A percentile compares a stretch with the other conserved stretches of the same genome.
Conservation (phyloP, 2,329 filamentous ascomycete genomes). For the Canariomyces notabilis region DNA sequence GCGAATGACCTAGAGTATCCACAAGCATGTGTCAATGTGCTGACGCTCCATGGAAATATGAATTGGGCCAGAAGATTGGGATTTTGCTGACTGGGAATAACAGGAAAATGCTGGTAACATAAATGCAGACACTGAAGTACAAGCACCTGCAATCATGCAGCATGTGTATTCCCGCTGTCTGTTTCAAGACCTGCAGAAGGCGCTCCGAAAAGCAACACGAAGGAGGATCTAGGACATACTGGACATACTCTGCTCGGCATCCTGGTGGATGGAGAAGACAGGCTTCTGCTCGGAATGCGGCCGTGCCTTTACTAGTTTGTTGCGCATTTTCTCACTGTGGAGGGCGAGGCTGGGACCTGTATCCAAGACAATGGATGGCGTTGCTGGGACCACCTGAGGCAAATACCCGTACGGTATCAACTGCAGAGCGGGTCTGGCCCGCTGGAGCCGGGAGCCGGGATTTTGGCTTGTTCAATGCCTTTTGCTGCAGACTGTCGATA, state of each 20-base stretch:
- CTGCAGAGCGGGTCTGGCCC: constrained; percentile 14
- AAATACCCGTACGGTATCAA: constrained; percentile 12
- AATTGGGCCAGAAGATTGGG: too few relatives aligned
- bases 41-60: not conserved
- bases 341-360: constrained; percentile 1
- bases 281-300: constrained; percentile 24
- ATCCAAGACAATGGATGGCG: constrained; percentile 9
- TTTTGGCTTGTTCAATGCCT: constrained; percentile 10
- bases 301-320: constrained; percentile 25
- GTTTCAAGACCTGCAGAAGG: constrained; percentile 9
- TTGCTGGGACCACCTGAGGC: too few relatives aligned
- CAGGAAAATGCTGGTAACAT: not conserved
- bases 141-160: constrained; percentile 7
- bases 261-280: constrained; percentile 26
- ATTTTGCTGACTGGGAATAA: too few relatives aligned
- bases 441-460: constrained; percentile 7
- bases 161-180: constrained; percentile 7
- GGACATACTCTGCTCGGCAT: constrained; percentile 24
- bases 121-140: not conserved
- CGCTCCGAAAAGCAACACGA: not conserved
- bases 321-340: constrained; percentile 27
- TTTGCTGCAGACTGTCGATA: not conserved
- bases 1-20: constrained; percentile 6
- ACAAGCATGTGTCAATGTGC: not conserved
- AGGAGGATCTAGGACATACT: not conserved